A percentile compares a stretch with the other conserved stretches of the same genome.
These are phyloP conservation scores for Wickerhamomyces sp. DNA, from an alignment of 1,139 yeast species.

Conservation along the genomic window DNA sequence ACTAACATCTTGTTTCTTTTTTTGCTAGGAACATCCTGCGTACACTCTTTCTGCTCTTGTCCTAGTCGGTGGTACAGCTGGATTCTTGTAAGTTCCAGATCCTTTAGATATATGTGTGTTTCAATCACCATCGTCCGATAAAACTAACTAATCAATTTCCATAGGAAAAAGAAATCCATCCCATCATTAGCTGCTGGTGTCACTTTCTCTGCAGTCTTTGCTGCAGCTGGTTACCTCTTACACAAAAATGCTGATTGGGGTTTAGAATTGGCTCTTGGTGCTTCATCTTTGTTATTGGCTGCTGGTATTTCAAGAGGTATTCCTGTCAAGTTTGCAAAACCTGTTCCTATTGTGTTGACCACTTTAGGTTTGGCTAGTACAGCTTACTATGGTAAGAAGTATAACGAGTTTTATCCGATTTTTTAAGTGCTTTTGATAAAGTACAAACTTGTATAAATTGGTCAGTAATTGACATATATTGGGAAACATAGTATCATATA, in stretches of 20 bases:
- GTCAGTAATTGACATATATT: no score
- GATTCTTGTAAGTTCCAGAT: slow-evolving; percentile 42
- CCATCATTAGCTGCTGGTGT: slow-evolving; percentile 83
- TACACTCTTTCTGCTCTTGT: slow-evolving; percentile 71
- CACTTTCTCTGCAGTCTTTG: slow-evolving; percentile 63
- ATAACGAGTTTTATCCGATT: slow-evolving; percentile 55
- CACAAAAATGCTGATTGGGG: slow-evolving; percentile 75
- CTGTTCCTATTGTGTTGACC: slow-evolving; percentile 67
- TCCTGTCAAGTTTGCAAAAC: slow-evolving; percentile 55
- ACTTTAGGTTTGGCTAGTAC: slow-evolving; percentile 62
- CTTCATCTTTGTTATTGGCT: slow-evolving; percentile 57
- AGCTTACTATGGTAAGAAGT: slow-evolving; percentile 67
- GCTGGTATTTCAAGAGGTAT: slow-evolving; percentile 71
- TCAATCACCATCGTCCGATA: neutral
- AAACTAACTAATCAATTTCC: neutral
- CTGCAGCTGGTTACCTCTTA: slow-evolving; percentile 72
- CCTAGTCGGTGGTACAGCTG: slow-evolving; percentile 69
- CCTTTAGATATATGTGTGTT: neutral
- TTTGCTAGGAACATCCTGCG: slow-evolving; percentile 65
- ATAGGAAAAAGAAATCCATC: slow-evolving; percentile 59
- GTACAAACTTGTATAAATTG: no score
- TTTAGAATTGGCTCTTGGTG: slow-evolving; percentile 70
- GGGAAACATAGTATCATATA: no score
- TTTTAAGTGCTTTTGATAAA: no score
- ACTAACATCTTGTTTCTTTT: no score